phyloP scores from a whole-genome alignment of 352 stramenopile genomes.

The Phytophthora nicotianae region DNA sequence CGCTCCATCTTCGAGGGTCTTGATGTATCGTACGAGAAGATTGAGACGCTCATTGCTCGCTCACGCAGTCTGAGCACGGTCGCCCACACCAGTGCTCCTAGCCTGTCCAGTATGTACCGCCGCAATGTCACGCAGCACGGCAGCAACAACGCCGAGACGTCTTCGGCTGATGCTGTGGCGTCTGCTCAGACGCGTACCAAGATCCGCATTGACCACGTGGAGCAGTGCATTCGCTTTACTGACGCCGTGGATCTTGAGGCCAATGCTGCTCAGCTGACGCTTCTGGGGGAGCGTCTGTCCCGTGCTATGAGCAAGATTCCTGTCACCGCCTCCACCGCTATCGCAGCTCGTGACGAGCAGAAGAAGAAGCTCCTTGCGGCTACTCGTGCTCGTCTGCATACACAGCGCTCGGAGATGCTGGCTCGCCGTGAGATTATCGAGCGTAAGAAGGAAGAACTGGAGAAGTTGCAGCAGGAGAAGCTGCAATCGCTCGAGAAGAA shows the following conservation, averaged over 20 bases:
- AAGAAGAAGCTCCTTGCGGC: slow-evolving; percentile 74
- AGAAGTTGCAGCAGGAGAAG: slow-evolving; percentile 94
- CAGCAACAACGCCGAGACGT: slow-evolving; percentile 58
- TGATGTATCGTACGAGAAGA: slow-evolving; percentile 75
- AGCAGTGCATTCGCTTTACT: slow-evolving; percentile 86
- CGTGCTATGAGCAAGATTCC: slow-evolving; percentile 65
- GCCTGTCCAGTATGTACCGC: slow-evolving; percentile 67
- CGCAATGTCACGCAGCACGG: slow-evolving; percentile 53
- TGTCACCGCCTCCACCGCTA: slow-evolving; percentile 25
- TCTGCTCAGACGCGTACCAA: slow-evolving; percentile 61
- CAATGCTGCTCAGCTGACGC: slow-evolving; percentile 76
- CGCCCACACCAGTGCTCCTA: slow-evolving; percentile 62
- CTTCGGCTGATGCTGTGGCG: slow-evolving; percentile 51
- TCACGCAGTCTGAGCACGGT: slow-evolving; percentile 73
- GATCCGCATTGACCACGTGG: slow-evolving; percentile 85
- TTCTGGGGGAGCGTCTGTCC: slow-evolving; percentile 69
- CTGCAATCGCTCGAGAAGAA: slow-evolving; percentile 86
- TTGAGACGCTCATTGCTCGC: slow-evolving; percentile 89
- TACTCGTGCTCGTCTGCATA: slow-evolving; percentile 65
- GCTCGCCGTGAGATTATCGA: slow-evolving; percentile 95
- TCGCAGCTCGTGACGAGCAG: slow-evolving; percentile 23
- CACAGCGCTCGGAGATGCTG: slow-evolving; percentile 88
- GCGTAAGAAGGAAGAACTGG: slow-evolving; percentile 96
- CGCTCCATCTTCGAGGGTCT: slow-evolving; percentile 88
- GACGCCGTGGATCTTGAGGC: slow-evolving; percentile 81